Base-by-base conservation (phyloP, 805 yeast species). In the Scheffersomyces amazonensis region DNA sequence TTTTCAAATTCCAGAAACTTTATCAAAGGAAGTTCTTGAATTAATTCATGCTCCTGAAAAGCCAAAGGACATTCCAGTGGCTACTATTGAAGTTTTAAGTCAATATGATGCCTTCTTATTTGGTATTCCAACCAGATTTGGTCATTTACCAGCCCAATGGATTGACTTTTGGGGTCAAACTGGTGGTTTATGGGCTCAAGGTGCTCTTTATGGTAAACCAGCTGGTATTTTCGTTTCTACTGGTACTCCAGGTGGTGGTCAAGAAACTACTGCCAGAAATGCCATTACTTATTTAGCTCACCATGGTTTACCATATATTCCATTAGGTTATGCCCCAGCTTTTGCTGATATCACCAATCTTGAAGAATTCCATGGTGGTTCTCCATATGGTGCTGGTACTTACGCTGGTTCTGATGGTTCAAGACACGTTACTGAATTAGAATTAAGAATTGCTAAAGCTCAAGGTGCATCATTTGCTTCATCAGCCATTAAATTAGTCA, bases 331-430 rank as follows among this genome's bases (percentile, higher is more conserved):
- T 66, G 75, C 71, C 45, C 59, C 69, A 44, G 67, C 75, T 4
- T 81, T 81, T 61, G 72, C 74, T 9, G 72, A 73, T 48, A 53
- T 81, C 46, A 63, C 84, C 31, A 71, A 71, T 62, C 53, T 81
- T 31, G 76, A 72, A 3, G 88, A 84, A 65, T 72, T 78, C 35
- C 95, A 83, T 57, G 95, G 95, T 47, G 86, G 85, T 39, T 76
- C 89, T 16, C 78, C 95, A 32, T 87, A 89, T 88, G 96, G 95
- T 59, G 84, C 95, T 23, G 95, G 95, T 49, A 66, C 86, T 27
- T 69, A 74, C 53, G 89, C 95, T 21, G 86, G 80, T 35, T 69
- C 74, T 36, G 91, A 83, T 55, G 95, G 95, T 35, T 75, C 85
- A 6, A 79, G 95, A 69, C 66, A 69, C 50, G 83, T 88, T 23